phyloP scores from a whole-genome alignment of 345 rosid genomes.

The Sisymbrium irio region DNA sequence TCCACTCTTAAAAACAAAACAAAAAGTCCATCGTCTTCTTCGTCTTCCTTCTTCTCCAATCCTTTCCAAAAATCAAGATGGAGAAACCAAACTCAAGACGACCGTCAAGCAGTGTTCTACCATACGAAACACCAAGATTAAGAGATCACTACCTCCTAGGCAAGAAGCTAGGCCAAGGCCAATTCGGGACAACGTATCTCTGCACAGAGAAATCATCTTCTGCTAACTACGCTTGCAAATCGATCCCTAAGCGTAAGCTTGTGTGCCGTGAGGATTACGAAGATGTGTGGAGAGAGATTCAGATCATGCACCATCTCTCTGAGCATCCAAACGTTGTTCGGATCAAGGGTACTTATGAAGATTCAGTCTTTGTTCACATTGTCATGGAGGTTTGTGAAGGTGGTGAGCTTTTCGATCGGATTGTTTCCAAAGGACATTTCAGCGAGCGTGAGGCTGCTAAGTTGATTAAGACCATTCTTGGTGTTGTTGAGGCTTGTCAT shows the following conservation, averaged over 20 bases:
- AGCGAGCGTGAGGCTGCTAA: conserved; percentile 90
- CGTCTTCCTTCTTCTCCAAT: background rate
- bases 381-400: conserved; percentile 98
- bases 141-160: conserved; percentile 79
- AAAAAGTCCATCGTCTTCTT: conserved; percentile 3
- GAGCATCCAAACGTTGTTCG: conserved; percentile 80
- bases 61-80: conserved; percentile 12
- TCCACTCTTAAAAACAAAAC: background rate
- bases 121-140: conserved; percentile 74
- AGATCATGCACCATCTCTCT: conserved; percentile 97
- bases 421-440: conserved; percentile 86
- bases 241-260: conserved; percentile 89
- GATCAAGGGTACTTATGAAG: conserved; percentile 90
- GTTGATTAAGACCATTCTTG: conserved; percentile 79
- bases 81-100: conserved; percentile 28
- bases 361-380: conserved; percentile 82
- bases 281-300: conserved; percentile 96
- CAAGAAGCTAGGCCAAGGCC: conserved; percentile 93
- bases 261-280: conserved; percentile 91
- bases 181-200: conserved; percentile 85
- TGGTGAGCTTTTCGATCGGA: conserved; percentile 94
- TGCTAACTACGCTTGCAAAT: conserved; percentile 72
- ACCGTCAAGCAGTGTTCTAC: conserved; percentile 60
- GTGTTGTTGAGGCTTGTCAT: conserved; percentile 91
- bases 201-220: conserved; percentile 63